Conservation (phyloP, 345 rosid genomes). For the Pseudoturritis turrita region DNA sequence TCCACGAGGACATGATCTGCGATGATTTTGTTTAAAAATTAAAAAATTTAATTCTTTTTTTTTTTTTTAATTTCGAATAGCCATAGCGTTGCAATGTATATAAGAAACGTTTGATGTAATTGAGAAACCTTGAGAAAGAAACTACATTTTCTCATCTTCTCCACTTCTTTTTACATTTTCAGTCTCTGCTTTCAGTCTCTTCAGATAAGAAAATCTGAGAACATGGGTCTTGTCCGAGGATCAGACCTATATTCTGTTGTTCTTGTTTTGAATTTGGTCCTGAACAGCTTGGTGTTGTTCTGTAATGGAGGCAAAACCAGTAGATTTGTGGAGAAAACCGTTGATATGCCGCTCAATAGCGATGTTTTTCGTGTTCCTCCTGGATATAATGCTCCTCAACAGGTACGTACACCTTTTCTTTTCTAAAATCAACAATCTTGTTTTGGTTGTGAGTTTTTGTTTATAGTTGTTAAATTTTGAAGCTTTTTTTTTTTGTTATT, state of each 20-base stretch:
- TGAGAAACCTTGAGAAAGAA: too few relatives aligned
- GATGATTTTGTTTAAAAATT: too few relatives aligned
- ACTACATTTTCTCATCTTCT: too few relatives aligned
- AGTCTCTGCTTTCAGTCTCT: too few relatives aligned
- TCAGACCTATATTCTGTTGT: not conserved
- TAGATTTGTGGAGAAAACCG: conserved; percentile 37
- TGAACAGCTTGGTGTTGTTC: conserved; percentile 30
- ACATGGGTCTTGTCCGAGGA: not conserved
- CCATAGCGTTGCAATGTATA: too few relatives aligned
- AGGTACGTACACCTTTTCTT: conserved; percentile 37
- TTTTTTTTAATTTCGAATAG: too few relatives aligned
- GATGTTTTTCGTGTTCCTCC: conserved; percentile 65
- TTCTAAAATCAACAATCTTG: not conserved
- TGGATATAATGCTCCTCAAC: conserved; percentile 88
- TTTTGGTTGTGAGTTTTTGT: not conserved
- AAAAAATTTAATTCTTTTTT: too few relatives aligned
- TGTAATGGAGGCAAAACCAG: conserved; percentile 63
- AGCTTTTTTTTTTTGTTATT: too few relatives aligned
- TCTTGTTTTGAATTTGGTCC: conserved; percentile 30
- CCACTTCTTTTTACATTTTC: too few relatives aligned
- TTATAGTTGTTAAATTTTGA: not conserved
- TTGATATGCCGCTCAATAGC: conserved; percentile 73
- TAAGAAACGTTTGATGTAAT: too few relatives aligned
- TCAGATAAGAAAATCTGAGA: not conserved
- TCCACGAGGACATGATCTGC: too few relatives aligned